Evolutionary conservation across 371 early-diverging fungal species (phyloP), one percentile per base, ranked within the genome.

Genomic region (Mortierella sp.): DNA sequence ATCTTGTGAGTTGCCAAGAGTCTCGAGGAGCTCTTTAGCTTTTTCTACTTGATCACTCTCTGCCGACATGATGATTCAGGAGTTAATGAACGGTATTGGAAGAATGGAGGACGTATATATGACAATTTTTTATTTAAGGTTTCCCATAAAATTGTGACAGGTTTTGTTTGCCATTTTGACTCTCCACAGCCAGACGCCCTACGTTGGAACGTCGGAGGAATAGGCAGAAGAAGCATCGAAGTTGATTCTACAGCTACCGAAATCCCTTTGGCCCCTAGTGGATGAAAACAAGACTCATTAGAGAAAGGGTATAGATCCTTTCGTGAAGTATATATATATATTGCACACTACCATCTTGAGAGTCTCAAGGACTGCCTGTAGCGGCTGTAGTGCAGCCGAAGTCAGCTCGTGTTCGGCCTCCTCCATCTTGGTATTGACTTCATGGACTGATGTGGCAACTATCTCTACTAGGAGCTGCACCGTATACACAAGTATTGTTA

Each of bases 301-400:
- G 35, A 35, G 35, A 35, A 35, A 35, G 35, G 30, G 35, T 35
- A 35, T 35, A 5, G 35, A 35, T 35, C 35, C 6, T 35, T 35
- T 35, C 35, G 35, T 35, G 0, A 1, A 0, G 11, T 11, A 14
- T 43, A 14, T 10, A 16, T 45, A 16, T 45, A 18, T 9, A 51
- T 51, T 51, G 2, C 16, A 9, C 24, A 28, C 12, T 69, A 81
- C 83, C 83, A 81, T 81, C 49, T 80, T 80, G 43, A 81, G 51
- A 10, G 83, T 66, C 39, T 67, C 83, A n/a, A 81, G 28, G 0
- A 81, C 70, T 5, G 83, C 83, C 14, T 81, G 83, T 6, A 81
- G 72, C 2, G 83, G 83, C 43, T 81, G 72, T 14, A 81, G 26
- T 2, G 75, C 70, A 1, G 37, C 43, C 16, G 73, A 69, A 9